A percentile compares a stretch with the other conserved stretches of the same genome.
Evolutionary conservation across 2,329 filamentous ascomycete genomes (phyloP).

Genomic region (Alternaria sp.): DNA sequence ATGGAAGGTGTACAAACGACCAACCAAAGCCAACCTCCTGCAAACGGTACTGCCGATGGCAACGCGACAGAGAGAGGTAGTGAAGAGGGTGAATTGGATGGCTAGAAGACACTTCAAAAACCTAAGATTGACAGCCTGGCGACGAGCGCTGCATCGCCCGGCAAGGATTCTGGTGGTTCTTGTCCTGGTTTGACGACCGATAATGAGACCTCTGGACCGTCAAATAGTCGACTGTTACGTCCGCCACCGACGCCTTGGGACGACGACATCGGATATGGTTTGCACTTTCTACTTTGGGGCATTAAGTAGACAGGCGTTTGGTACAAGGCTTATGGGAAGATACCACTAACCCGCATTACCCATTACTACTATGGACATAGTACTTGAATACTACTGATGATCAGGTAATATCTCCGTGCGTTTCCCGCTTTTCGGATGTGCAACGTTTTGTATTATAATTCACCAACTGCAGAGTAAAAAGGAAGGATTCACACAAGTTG

Average conservation of each 20-base stretch:
- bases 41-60: constrained; percentile 32
- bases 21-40: constrained; percentile 29
- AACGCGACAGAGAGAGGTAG: constrained; percentile 46
- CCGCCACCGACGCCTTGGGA: neutral
- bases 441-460: neutral
- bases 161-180: neutral
- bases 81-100: constrained; percentile 60
- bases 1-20: constrained; percentile 38
- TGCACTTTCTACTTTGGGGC: neutral
- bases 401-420: neutral
- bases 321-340: constrained; percentile 9
- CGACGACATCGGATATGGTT: neutral
- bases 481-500: neutral
- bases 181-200: neutral
- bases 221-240: neutral
- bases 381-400: constrained; percentile 9
- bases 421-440: neutral
- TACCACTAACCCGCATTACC: constrained; percentile 13
- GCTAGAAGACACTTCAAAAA: constrained; percentile 38
- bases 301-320: constrained; percentile 10
- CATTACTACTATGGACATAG: constrained; percentile 6
- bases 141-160: neutral
- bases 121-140: neutral
- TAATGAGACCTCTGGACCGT: neutral
- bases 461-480: neutral